These are phyloP conservation scores for Biscutella laevigata DNA, from an alignment of 441 rosid genomes.

Conservation along the genomic window DNA sequence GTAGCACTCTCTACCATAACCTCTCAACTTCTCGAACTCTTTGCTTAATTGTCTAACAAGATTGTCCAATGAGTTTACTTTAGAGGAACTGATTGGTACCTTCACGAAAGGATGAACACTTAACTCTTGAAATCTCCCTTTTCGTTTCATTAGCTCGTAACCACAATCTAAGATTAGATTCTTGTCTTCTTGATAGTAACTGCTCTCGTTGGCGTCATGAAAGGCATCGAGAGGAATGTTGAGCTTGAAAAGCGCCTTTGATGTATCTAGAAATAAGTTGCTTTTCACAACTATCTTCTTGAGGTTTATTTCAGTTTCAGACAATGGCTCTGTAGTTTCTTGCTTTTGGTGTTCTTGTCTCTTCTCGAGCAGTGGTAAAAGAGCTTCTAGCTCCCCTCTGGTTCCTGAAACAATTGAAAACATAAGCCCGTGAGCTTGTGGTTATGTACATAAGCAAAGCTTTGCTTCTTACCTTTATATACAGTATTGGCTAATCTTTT, in stretches of 20 bases:
- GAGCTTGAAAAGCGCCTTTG: slow-evolving; percentile 67
- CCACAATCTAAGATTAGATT: slow-evolving; percentile 63
- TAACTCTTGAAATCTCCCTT: slow-evolving; percentile 63
- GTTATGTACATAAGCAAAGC: neutral
- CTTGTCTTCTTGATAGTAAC: slow-evolving; percentile 35
- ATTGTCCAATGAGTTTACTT: slow-evolving; percentile 43
- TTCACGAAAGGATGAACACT: slow-evolving; percentile 49
- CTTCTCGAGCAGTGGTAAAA: slow-evolving; percentile 11
- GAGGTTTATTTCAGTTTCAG: slow-evolving; percentile 51
- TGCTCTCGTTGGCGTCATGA: slow-evolving; percentile 10
- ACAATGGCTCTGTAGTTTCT: slow-evolving; percentile 34
- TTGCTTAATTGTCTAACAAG: slow-evolving; percentile 49
- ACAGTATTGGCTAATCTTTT: slow-evolving; percentile 15
- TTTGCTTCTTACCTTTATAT: slow-evolving; percentile 31
- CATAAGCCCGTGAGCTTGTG: no score
- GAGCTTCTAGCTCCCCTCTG: slow-evolving; percentile 9
- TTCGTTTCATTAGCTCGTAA: slow-evolving; percentile 71
- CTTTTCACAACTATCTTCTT: slow-evolving; percentile 55
- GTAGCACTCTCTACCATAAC: slow-evolving; percentile 39
- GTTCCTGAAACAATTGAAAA: slow-evolving; percentile 37
- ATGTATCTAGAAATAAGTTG: slow-evolving; percentile 59
- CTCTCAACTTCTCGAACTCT: slow-evolving; percentile 46
- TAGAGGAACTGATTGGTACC: slow-evolving; percentile 26
- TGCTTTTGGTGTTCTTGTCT: slow-evolving; percentile 7
- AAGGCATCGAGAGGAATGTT: slow-evolving; percentile 40